Base-by-base conservation (phyloP, 345 rosid species). In the Aquilaria yunnanensis region DNA sequence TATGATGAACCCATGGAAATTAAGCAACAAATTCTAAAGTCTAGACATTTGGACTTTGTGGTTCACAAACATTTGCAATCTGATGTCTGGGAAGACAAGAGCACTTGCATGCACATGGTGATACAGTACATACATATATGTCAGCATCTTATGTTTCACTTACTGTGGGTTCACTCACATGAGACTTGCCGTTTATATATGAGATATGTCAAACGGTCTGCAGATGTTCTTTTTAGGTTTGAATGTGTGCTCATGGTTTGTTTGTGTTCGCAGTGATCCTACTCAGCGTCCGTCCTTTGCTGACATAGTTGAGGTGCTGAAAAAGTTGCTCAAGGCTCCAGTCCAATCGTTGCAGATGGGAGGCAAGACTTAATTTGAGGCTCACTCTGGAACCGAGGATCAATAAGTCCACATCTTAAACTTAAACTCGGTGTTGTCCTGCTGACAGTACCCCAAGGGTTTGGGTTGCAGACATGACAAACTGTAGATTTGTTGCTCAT, bases 301-400 rank as follows among this genome's bases (percentile, higher is more conserved):
- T 6, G 68, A 72, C 56, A 88, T 93, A 51, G 96, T 93, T 1
- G 79, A 78, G 16, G 69, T 87, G 8, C 70, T 93, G 61, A 93
- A 93, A 87, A 85, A 83, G 77, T 72, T 90, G 75, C 73, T 88
- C 55, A 93, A 93, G 67, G 88, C 98, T 54, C 94, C 96, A 4
- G 67, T 72, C 56, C 81, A 79, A 76, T 61, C 76, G 71, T 81
- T 85, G 60, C 83, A 82, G 71, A 86, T 86, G 86, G 90, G 84
- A 16, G 78, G 43, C 43, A 37, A 37, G 43, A 37, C 43, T 9
- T 37, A 37, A 9, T 37, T 37, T 37, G 5, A 3, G 8, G 8
- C 43, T 37, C 43, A 37, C 8, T 37, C 8, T 37, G 43, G 43
- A 9, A 37, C 43, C 43, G 8, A 37, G 2, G 43, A 37, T 37